Evolutionary conservation across 352 stramenopile genomes (phyloP), one percentile per base, ranked within the genome.

Genomic region (Globisporangium spinosum): DNA sequence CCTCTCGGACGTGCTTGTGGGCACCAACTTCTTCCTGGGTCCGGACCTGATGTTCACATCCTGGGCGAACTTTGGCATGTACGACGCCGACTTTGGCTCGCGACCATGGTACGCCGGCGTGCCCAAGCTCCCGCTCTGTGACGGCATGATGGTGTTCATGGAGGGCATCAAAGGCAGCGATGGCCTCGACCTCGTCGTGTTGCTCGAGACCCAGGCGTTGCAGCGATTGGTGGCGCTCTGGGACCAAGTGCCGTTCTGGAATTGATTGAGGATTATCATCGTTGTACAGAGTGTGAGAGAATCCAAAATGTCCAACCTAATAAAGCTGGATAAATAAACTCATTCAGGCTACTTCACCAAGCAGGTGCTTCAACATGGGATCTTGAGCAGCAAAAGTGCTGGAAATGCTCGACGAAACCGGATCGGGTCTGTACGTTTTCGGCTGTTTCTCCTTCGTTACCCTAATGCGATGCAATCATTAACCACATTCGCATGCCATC

Each of bases 41-140:
- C 61, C 69, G 1, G 79, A 90, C 45, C 62, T 89, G 61, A 83
- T 86, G 72, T 87, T 89, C 74, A 85, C 82, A 45, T 90, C 79
- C 10, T 84, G 75, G 75, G 56, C 69, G 12, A 74, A 86, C 54
- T 78, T 85, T 74, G 82, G 78, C 15, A 87, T 87, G 79, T 89
- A 90, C 64, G 78, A 85, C 35, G 77, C 82, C 0, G 74, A 81
- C 32, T 89, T 89, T 70, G 75, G 74, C 0, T 67, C 64, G 0
- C 70, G 66, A 32, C 70, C 80, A 7, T 79, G 75, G 73, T 87
- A 78, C 57, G 76, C 70, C 5, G 77, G 75, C 25, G 62, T 62
- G 38, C 80, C 80, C 25, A 34, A 53, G 12, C 20, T 85, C 2
- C 67, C 75, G n/a, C 65, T 75, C 2, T 79, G 67, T 23, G 77